These are phyloP conservation scores for Aspergillus ochraceoroseus DNA, from an alignment of 2,329 filamentous ascomycete species.

Conservation along the genomic window DNA sequence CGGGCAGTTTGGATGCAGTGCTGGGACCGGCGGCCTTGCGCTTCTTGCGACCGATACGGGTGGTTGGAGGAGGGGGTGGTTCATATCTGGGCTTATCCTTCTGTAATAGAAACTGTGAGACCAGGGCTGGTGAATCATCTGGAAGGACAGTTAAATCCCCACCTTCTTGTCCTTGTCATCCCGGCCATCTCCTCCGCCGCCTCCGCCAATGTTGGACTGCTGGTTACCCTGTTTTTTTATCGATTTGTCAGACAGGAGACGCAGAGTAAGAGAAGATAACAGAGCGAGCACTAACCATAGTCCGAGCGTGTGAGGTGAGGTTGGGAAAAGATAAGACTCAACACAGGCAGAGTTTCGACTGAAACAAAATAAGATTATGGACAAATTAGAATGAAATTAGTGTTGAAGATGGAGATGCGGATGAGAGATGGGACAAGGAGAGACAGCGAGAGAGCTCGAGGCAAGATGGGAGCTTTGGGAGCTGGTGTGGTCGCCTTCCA, in stretches of 20 bases:
- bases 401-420: slow-evolving; percentile 8
- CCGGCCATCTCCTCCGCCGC: slow-evolving; percentile 66
- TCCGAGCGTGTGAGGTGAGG: slow-evolving; percentile 21
- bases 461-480: slow-evolving; percentile 16
- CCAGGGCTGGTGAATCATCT: neutral
- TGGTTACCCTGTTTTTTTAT: slow-evolving; percentile 44
- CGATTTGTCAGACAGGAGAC: slow-evolving; percentile 22
- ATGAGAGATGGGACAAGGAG: slow-evolving; percentile 15
- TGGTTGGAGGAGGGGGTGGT: slow-evolving; percentile 92
- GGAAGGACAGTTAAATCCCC: slow-evolving; percentile 1
- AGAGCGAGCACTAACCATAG: slow-evolving; percentile 34
- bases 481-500: slow-evolving; percentile 22
- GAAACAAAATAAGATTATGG: neutral
- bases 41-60: slow-evolving; percentile 97
- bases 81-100: slow-evolving; percentile 99
- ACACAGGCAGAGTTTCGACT: no score
- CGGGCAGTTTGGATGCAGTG: slow-evolving; percentile 88
- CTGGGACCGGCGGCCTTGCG: slow-evolving; percentile 90
- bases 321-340: neutral
- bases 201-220: slow-evolving; percentile 77
- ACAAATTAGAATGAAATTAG: slow-evolving; percentile 15
- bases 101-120: slow-evolving; percentile 46
- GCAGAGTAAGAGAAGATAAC: slow-evolving; percentile 9
- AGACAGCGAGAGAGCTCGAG: slow-evolving; percentile 12
- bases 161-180: slow-evolving; percentile 95